Base-by-base conservation (phyloP, 2,329 filamentous ascomycete species). In the Nemania abortiva region DNA sequence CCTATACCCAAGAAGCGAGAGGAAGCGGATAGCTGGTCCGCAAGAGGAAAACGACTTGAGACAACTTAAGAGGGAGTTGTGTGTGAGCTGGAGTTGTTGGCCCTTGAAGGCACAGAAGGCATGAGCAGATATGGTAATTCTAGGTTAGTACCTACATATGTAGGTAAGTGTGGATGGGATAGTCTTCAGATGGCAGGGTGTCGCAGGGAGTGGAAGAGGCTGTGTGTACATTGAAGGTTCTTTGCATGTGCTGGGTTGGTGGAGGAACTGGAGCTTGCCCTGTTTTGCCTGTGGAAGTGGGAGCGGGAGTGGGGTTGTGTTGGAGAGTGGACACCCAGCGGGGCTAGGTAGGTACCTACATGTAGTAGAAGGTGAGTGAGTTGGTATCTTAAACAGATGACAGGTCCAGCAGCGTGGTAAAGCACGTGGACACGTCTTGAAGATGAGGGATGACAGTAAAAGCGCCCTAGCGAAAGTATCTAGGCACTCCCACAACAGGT, bases 241-340 rank as follows among this genome's bases (percentile, higher is more conserved):
- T 31, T 53, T 18, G 10, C 31, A 61, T 50, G 47, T 24, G 58
- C 37, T 18, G 27, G 18, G 61, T 65, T 65, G 63, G 63, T 65
- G 56, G 63, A 60, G 63, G 63, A 60, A 65, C 63, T 60, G 18
- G 49, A 54, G 24, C 20, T 39, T 60, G 52, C 45, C 10, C 24
- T 45, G 54, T 27, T 24, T 49, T 13, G 47, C 22, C 39, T 42
- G 39, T 49, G n/a, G 47, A 31, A 15, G 31, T 53, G 42, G 42
- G 27, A 34, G 22, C 7, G 27, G 24, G 34, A 11, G 47, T 53
- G 50, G 50, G 50, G 50, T 20, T n/a, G n/a, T n/a, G 6, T 22
- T 37, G 39, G 39, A 42, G 15, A 42, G 39, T 42, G 39, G 39
- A 42, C 7, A 37, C 34, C 34, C 7, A 37, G 7, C 34, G 3